Evolutionary conservation across 164 flowering plant species (phyloP).

Genomic region (Euptelea pleiosperma): DNA sequence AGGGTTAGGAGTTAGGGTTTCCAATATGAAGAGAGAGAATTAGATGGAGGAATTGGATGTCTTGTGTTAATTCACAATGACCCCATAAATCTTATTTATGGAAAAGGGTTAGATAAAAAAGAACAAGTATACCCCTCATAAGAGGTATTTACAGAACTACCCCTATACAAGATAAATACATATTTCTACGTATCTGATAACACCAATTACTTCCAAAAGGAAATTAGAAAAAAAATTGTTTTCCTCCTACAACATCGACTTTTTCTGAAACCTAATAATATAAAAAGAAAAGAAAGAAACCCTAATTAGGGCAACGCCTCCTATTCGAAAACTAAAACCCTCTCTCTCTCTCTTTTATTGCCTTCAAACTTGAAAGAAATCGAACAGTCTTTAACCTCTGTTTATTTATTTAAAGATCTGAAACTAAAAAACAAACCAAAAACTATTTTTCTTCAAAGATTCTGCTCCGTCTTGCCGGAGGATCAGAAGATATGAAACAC

Average conservation of each 20-base stretch:
- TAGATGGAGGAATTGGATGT: too few relatives aligned
- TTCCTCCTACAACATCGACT: background rate
- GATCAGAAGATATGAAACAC: slow-evolving; percentile 1
- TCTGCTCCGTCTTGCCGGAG: slow-evolving; percentile 3
- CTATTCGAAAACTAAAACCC: background rate
- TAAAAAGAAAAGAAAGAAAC: background rate
- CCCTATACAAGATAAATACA: too few relatives aligned
- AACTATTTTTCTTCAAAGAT: background rate
- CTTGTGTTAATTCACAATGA: too few relatives aligned
- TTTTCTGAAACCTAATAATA: background rate
- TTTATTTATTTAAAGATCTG: background rate
- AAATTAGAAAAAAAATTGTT: too few relatives aligned
- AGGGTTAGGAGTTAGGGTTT: too few relatives aligned
- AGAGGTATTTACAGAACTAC: too few relatives aligned
- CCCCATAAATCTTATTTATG: too few relatives aligned
- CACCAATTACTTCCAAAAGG: too few relatives aligned
- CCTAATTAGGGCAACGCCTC: background rate
- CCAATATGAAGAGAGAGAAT: too few relatives aligned
- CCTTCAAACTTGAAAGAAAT: background rate
- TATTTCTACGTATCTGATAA: too few relatives aligned
- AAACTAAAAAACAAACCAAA: background rate
- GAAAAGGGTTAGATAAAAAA: too few relatives aligned
- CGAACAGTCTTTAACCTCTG: background rate
- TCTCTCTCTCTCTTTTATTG: background rate
- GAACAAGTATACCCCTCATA: too few relatives aligned